Evolutionary conservation across 345 rosid species (phyloP), one percentile per base, ranked within the genome.

Genomic region (Lagerstroemia speciosa): DNA sequence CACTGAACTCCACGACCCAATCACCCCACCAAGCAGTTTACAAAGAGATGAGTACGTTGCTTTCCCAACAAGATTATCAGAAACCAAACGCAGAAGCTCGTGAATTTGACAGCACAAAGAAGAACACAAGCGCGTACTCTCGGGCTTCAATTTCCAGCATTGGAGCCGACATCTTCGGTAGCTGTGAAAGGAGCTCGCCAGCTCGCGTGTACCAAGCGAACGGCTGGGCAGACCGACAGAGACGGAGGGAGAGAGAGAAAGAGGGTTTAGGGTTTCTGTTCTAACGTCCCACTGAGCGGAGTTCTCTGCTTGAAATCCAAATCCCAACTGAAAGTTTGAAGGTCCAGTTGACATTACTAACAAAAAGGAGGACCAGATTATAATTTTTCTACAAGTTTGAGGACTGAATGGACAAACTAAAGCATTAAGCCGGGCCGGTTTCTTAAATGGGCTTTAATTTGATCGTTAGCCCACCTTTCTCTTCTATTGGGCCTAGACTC

Each of bases 121-220:
- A 26, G 33, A 29, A 64, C 3, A 45, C 45, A 65, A 63, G 24
- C 66, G 67, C 96, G 81, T 78, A 93, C 98, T 93, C 98, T 69
- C 96, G 87, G 73, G 98, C 94, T 78, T 93, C 98, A 80, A 93
- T 91, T 85, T 93, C 98, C 38, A 89, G 79, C 62, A 90, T 82
- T 10, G 73, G 65, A 33, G 76, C 71, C 14, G 76, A 73, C 97
- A 88, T 93, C 67, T 66, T 85, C 69, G 69, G n/a, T 3, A 68
- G 22, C 30, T 57, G 70, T 22, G 31, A 33, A n/a, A n/a, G 17
- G 31, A 29, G 64, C n/a, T 33, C 27, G 70, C 46, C 17, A 27
- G 67, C 26, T 64, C 43, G 24, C 30, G 22, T 65, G 67, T 26
- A 40, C 41, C 46, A 19, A 41, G 5, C 43, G 30, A 64, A 6